A percentile compares a stretch with the other conserved stretches of the same genome.
Evolutionary conservation across 208 protist species (phyloP).

Genomic region (Leishmania braziliensis): DNA sequence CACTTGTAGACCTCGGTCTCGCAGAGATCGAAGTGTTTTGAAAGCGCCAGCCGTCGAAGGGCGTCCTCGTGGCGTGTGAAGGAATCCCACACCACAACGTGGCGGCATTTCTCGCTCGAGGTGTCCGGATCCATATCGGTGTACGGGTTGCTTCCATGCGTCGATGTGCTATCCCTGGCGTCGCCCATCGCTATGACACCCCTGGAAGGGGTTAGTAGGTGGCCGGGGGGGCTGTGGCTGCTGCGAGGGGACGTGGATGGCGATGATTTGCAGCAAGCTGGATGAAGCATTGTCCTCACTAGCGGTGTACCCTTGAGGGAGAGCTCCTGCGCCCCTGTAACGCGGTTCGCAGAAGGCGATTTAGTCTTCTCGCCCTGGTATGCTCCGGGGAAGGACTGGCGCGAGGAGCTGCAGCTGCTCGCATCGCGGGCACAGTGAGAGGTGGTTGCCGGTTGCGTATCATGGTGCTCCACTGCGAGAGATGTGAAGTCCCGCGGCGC

Average conservation of each 20-base stretch:
- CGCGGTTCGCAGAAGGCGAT: neutral
- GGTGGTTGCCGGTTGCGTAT: neutral
- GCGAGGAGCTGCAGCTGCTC: neutral
- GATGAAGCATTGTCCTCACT: slow-evolving; percentile 9
- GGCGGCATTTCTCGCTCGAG: slow-evolving; percentile 11
- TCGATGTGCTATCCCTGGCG: neutral
- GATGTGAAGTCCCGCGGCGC: neutral
- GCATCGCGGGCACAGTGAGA: neutral
- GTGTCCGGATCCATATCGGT: slow-evolving; percentile 12
- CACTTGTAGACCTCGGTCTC: slow-evolving; percentile 24
- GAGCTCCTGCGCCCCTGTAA: slow-evolving; percentile 8
- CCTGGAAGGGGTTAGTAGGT: neutral
- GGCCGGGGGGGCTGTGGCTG: neutral
- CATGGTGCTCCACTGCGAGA: neutral
- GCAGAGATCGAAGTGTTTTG: slow-evolving; percentile 12
- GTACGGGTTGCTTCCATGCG: slow-evolving; percentile 4
- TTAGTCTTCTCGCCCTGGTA: neutral
- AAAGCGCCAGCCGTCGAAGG: slow-evolving; percentile 22
- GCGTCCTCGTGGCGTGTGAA: slow-evolving; percentile 33
- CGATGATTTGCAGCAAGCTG: slow-evolving; percentile 14
- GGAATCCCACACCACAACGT: slow-evolving; percentile 16
- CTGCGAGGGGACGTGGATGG: neutral
- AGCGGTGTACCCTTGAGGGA: slow-evolving; percentile 22
- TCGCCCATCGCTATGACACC: neutral
- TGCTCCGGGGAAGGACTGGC: neutral